Conservation (phyloP, 2,329 filamentous ascomycete species). For the Trichoderma sp. region DNA sequence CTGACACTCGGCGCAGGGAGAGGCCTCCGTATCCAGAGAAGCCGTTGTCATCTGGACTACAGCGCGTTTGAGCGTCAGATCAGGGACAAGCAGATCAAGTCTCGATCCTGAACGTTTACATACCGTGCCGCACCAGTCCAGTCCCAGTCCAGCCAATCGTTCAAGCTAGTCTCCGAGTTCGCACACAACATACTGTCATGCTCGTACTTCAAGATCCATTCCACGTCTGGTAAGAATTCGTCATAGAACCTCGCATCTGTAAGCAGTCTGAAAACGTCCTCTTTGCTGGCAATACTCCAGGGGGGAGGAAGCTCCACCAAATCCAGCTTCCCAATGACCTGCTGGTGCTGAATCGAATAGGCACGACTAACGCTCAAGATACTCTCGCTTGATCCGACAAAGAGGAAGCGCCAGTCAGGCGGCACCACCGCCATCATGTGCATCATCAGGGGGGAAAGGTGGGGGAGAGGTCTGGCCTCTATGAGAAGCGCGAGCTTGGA, state of each 20-base stretch:
- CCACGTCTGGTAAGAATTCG: constrained; percentile 52
- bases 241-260: constrained; percentile 58
- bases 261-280: constrained; percentile 52
- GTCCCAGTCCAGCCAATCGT: constrained; percentile 57
- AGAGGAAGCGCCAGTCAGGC: constrained; percentile 59
- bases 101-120: not conserved
- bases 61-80: not conserved
- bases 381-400: constrained; percentile 56
- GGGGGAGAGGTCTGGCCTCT: constrained; percentile 53
- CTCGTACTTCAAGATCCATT: constrained; percentile 59
- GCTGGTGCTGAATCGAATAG: constrained; percentile 52
- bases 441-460: constrained; percentile 55
- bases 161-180: constrained; percentile 53
- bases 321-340: constrained; percentile 55
- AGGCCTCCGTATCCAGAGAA: constrained; percentile 59
- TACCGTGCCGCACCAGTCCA: constrained; percentile 58
- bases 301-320: constrained; percentile 52
- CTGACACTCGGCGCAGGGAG: constrained; percentile 55
- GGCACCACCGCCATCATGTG: constrained; percentile 61
- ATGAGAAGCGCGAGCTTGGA: constrained; percentile 60
- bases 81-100: not conserved
- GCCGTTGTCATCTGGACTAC: constrained; percentile 43
- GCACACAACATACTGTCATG: constrained; percentile 59
- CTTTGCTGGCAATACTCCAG: constrained; percentile 51
- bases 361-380: constrained; percentile 49